phyloP scores from a whole-genome alignment of 306 rosid genomes.

The Rosa rugosa region DNA sequence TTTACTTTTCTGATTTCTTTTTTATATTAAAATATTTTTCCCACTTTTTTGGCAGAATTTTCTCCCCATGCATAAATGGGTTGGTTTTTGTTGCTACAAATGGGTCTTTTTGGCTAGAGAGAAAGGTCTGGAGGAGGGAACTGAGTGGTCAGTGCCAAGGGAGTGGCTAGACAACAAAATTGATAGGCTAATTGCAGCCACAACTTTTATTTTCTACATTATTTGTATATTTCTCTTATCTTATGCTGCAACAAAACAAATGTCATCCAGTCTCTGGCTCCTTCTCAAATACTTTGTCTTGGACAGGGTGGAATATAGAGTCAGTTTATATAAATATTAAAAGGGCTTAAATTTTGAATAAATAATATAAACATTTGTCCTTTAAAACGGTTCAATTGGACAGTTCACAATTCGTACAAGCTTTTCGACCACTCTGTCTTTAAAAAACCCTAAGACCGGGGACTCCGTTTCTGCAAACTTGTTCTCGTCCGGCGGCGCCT shows the following conservation, averaged over 20 bases:
- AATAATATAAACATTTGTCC: too few species aligned
- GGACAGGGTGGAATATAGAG: constrained; percentile 45
- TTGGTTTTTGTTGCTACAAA: constrained; percentile 42
- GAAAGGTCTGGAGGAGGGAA: constrained; percentile 4
- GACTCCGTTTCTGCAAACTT: too few species aligned
- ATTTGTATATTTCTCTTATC: constrained; percentile 22
- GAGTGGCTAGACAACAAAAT: constrained; percentile 44
- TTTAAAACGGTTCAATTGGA: too few species aligned
- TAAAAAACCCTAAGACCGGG: too few species aligned
- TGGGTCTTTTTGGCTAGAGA: constrained; percentile 24
- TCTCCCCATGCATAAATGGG: constrained; percentile 14
- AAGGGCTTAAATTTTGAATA: too few species aligned
- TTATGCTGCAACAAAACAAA: constrained; percentile 39
- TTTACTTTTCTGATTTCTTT: constrained; percentile 19
- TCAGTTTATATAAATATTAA: not conserved
- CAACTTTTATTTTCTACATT: constrained; percentile 37
- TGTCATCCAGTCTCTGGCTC: constrained; percentile 48
- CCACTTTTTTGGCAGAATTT: constrained; percentile 21
- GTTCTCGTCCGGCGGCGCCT: too few species aligned
- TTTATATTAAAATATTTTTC: not conserved
- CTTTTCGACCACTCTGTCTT: too few species aligned
- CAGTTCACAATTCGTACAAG: too few species aligned
- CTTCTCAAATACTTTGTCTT: constrained; percentile 38
- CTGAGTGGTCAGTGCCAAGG: constrained; percentile 30
- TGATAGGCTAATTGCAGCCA: constrained; percentile 66